Conservation (phyloP, 371 early-diverging fungal genomes). For the Mucor indicus region DNA sequence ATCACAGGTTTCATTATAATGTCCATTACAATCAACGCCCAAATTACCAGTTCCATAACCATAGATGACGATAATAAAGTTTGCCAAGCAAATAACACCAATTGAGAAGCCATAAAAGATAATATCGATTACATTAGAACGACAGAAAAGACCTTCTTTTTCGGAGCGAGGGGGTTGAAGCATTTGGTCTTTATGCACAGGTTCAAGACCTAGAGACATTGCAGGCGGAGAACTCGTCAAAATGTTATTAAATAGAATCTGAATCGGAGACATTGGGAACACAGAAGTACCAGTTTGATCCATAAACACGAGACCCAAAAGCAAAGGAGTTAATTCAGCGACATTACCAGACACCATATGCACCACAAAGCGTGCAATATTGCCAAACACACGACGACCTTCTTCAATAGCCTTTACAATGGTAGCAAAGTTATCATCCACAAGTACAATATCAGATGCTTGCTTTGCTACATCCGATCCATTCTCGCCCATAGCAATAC, state of each 20-base stretch:
- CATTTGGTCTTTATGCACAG: slow-evolving; percentile 78
- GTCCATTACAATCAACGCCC: slow-evolving; percentile 61
- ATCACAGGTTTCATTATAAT: slow-evolving; percentile 56
- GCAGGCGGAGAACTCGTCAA: slow-evolving; percentile 80
- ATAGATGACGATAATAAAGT: slow-evolving; percentile 68
- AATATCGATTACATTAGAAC: slow-evolving; percentile 67
- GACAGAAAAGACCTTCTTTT: slow-evolving; percentile 65
- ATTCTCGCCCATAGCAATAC: slow-evolving; percentile 89
- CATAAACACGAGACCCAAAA: slow-evolving; percentile 68
- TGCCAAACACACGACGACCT: slow-evolving; percentile 86
- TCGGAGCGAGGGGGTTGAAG: slow-evolving; percentile 72
- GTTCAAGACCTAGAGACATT: slow-evolving; percentile 83
- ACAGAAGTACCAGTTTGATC: slow-evolving; percentile 58
- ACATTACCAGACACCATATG: slow-evolving; percentile 89
- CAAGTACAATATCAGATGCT: slow-evolving; percentile 87
- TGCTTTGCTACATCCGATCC: slow-evolving; percentile 93
- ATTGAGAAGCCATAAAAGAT: slow-evolving; percentile 72
- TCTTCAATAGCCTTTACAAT: slow-evolving; percentile 82
- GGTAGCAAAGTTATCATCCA: slow-evolving; percentile 86
- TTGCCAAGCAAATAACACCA: slow-evolving; percentile 61
- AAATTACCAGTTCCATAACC: slow-evolving; percentile 57
- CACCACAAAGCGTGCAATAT: slow-evolving; percentile 89
- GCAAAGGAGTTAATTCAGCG: slow-evolving; percentile 65
- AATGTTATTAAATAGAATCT: slow-evolving; percentile 90
- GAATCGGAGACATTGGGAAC: slow-evolving; percentile 75